Evolutionary conservation across 2,329 filamentous ascomycete species (phyloP).

Genomic region (Trichophyton simii): DNA sequence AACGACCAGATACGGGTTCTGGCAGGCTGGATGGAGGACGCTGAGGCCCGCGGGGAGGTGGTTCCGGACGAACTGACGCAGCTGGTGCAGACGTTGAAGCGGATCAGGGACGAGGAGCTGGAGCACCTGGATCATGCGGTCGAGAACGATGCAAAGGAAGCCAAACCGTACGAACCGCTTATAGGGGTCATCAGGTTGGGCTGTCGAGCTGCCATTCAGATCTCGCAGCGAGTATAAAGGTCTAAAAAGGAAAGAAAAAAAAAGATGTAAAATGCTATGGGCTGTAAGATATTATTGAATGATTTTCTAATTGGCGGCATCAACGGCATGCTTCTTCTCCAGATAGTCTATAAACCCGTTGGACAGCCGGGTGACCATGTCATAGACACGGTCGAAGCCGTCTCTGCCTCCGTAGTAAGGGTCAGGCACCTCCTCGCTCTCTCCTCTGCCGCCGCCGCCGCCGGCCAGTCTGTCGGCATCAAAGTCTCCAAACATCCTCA

Average conservation of each 20-base stretch:
- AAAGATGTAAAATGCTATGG: not conserved
- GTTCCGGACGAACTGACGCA: conserved; percentile 64
- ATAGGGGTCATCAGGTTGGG: conserved; percentile 81
- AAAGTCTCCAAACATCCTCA: conserved; percentile 79
- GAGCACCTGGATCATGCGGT: conserved; percentile 95
- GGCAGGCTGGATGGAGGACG: conserved; percentile 65
- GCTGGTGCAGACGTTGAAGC: conserved; percentile 60
- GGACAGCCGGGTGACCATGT: conserved; percentile 68
- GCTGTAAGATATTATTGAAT: not conserved
- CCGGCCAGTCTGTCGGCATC: conserved; percentile 32
- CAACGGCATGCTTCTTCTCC: conserved; percentile 18
- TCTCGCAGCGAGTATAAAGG: conserved; percentile 43
- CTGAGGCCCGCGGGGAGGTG: conserved; percentile 65
- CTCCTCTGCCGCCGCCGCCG: not conserved
- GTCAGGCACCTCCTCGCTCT: conserved; percentile 56
- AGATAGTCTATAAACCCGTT: conserved; percentile 59
- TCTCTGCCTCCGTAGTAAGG: conserved; percentile 83
- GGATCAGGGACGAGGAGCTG: conserved; percentile 87
- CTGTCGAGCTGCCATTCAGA: conserved; percentile 84
- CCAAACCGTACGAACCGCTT: conserved; percentile 76
- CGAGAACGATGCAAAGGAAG: conserved; percentile 81
- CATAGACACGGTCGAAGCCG: conserved; percentile 75
- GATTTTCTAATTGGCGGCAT: not conserved
- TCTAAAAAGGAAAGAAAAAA: not conserved
- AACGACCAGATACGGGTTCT: conserved; percentile 78